Evolutionary conservation across 2,329 filamentous ascomycete genomes (phyloP).

Genomic region (Aspergillus carbonarius): DNA sequence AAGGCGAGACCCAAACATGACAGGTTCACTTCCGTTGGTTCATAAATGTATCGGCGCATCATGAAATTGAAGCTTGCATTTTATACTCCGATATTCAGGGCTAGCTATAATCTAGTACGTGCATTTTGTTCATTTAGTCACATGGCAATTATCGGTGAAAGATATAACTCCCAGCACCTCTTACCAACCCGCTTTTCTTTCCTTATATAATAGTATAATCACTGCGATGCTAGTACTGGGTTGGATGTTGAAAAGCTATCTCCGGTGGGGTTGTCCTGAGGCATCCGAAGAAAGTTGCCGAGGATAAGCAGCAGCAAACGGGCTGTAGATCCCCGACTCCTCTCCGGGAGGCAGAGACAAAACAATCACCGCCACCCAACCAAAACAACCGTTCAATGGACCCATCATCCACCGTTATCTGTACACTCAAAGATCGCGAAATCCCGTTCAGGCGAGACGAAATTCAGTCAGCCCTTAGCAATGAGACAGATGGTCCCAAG

Average conservation of each 20-base stretch:
- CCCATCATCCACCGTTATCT: slow-evolving; percentile 22
- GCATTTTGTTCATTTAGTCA: neutral
- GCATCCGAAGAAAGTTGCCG: neutral
- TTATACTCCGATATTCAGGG: neutral
- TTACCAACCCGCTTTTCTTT: neutral
- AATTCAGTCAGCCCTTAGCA: slow-evolving; percentile 28
- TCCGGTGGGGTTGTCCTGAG: neutral
- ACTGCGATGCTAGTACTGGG: neutral
- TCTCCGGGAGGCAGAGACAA: neutral
- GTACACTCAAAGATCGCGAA: slow-evolving; percentile 31
- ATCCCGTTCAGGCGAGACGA: slow-evolving; percentile 29
- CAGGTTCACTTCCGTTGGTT: neutral
- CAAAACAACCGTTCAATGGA: slow-evolving; percentile 16
- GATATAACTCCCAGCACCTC: neutral
- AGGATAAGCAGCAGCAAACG: neutral
- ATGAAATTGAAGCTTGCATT: neutral
- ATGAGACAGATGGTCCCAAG: slow-evolving; percentile 15
- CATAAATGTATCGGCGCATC: neutral
- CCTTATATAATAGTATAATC: neutral
- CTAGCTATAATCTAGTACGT: neutral
- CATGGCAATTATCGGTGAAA: neutral
- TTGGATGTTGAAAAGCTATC: neutral
- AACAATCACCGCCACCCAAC: slow-evolving; percentile 5
- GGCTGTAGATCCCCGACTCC: neutral
- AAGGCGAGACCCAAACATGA: neutral